These are phyloP conservation scores for Saccharomycopsis crataegensis DNA, from an alignment of 1,139 yeast genomes.

Conservation along the genomic window DNA sequence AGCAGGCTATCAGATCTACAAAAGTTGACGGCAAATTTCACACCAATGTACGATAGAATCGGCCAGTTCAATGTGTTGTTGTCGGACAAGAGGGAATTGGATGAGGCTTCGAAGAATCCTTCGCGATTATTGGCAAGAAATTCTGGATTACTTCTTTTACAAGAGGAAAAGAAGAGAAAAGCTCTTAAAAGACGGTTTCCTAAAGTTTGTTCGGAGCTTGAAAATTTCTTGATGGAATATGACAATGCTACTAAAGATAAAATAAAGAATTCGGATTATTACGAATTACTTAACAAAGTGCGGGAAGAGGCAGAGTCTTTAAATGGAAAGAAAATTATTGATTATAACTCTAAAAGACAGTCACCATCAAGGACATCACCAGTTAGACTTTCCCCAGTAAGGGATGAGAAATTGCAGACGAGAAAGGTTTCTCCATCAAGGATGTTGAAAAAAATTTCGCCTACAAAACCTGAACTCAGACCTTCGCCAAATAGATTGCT, in stretches of 20 bases:
- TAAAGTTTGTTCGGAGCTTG: conserved; percentile 45
- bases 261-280: conserved; percentile 20
- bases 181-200: conserved; percentile 64
- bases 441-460: not conserved
- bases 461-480: not conserved
- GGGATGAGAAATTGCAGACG: not conserved
- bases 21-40: conserved; percentile 41
- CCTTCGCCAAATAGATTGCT: too few species aligned
- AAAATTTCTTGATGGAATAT: conserved; percentile 39
- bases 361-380: conserved; percentile 7
- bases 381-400: not conserved
- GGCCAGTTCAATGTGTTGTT: conserved; percentile 48
- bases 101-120: conserved; percentile 70
- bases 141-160: conserved; percentile 68
- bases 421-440: not conserved
- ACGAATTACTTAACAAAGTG: conserved; percentile 5
- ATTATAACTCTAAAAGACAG: not conserved
- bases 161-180: conserved; percentile 74
- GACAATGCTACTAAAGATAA: conserved; percentile 32
- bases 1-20: conserved; percentile 47
- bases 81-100: conserved; percentile 55
- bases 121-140: conserved; percentile 70
- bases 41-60: conserved; percentile 48
- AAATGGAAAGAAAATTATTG: not conserved
- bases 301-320: conserved; percentile 1